Base-by-base conservation (phyloP, 106 monocot genomes). In the Dioscorea dumetorum region DNA sequence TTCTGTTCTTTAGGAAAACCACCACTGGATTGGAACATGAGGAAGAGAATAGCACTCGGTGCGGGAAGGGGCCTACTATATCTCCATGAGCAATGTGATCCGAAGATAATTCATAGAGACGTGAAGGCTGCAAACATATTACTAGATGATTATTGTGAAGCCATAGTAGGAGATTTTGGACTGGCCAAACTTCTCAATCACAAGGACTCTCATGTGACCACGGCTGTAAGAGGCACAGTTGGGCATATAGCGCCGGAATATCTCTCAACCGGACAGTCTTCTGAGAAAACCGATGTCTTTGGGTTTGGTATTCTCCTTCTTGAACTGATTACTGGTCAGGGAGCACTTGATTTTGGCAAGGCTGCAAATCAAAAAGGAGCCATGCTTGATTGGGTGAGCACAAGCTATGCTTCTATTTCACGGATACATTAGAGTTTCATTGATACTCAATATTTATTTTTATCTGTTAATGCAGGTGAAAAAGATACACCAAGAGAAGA, bases 261-360 rank as follows among this genome's bases (percentile, higher is more conserved):
- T 66, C 82, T 90, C 23, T 90, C 89, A 12, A 85, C 85, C 0
- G 89, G 89, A 56, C 85, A 82, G 53, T 85, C 85, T 0, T 90
- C 89, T n/a, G 85, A 90, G 58, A 90, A 90, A 72, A 85, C 82
- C 14, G 89, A 90, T 72, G 89, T 90, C n/a, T 90, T 82, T 50
- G 89, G 85, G 7, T 90, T 85, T 65, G 89, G 85, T 48, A 85
- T 90, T 53, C 75, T 85, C 17, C 74, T 90, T 24, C 67, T 68
- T 68, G 67, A 68, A 18, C 20, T 68, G 67, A 68, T 68, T 31
- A 68, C 67, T 28, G 67, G 67, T 17, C 67, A 68, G 52, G 53
- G 35, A 16, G 67, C 67, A 28, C 31, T 68, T 9, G 67, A 68
- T 53, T 68, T 68, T 11, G 67, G 67, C 15, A 33, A 33, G 53